A percentile compares a stretch with the other conserved stretches of the same genome.
Evolutionary conservation across 2,329 filamentous ascomycete species (phyloP).

Genomic region (Scleromitrula shiraiana): DNA sequence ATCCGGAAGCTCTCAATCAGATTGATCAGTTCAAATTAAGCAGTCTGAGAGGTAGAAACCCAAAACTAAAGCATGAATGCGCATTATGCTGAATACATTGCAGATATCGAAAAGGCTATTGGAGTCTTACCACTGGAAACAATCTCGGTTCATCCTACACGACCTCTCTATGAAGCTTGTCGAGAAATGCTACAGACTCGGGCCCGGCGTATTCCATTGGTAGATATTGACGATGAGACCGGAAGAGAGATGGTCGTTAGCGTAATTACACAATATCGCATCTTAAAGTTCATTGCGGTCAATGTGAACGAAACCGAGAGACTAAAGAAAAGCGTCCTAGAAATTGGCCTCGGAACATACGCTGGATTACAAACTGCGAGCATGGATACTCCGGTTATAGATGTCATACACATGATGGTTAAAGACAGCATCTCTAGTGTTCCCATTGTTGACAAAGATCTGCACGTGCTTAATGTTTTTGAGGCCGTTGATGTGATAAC

Average conservation of each 20-base stretch:
- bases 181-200: conserved; percentile 89
- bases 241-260: conserved; percentile 87
- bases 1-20: conserved; percentile 78
- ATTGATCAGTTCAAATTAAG: conserved; percentile 91
- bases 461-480: conserved; percentile 84
- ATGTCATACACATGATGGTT: conserved; percentile 90
- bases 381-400: conserved; percentile 88
- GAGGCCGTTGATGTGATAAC: conserved; percentile 97
- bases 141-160: conserved; percentile 86
- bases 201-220: conserved; percentile 84
- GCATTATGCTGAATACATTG: conserved; percentile 14
- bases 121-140: conserved; percentile 88
- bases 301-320: conserved; percentile 80
- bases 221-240: conserved; percentile 92
- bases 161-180: conserved; percentile 90
- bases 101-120: conserved; percentile 93
- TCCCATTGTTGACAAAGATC: conserved; percentile 76
- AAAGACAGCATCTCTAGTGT: conserved; percentile 90
- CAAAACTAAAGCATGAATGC: background rate
- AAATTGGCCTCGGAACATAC: conserved; percentile 82
- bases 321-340: conserved; percentile 77
- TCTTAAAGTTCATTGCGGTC: conserved; percentile 96
- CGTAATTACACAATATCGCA: conserved; percentile 96
- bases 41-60: conserved; percentile 72
- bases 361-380: conserved; percentile 68